Evolutionary conservation across 768 basidiomycete species (phyloP), one percentile per base, ranked within the genome.

Genomic region (Favolaschia claudopus): DNA sequence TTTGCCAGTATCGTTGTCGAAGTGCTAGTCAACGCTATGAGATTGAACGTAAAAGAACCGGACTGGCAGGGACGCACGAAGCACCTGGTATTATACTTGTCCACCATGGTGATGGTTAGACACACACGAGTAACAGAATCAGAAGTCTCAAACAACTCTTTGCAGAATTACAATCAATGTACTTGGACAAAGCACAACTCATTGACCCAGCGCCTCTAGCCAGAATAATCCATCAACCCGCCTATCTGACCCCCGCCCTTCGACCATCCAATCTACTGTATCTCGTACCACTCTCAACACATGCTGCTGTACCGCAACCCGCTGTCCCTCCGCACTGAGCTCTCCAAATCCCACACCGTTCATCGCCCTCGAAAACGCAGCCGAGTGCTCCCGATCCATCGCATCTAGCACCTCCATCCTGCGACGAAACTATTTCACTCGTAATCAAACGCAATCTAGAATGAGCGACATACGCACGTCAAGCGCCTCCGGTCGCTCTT

Each of bases 211-310:
- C 28, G 48, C 36, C 29, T 50, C 55, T 66, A 43, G 43, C 70
- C 71, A 65, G 48, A 53, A 58, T 56, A 70, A 10, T 57, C 58
- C 24, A 45, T 58, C 33, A 13, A 29, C 19, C 32, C 33, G 38
- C 24, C 38, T 22, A 39, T 24, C 15, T 0, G 19, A 32, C 28
- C n/a, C 8, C 33, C 45, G 28, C 28, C 36, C 37, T 40, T 56
- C 37, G 27, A 46, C 8, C 37, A 59, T 33, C n/a, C 38, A 32
- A 22, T 53, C 27, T 1, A 59, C 40, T 8, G 43, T 40, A 9
- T 39, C 50, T 4, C 37, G 51, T 12, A 33, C 58, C 31, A 54
- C 46, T 7, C 28, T 25, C 9, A 54, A 32, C 17, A 42, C 52
- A 22, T 40, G 51, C 31, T 60, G 46, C 19, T 36, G 20, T 14